phyloP scores from a whole-genome alignment of 2,329 filamentous ascomycete species.

The Colletotrichum godetiae region DNA sequence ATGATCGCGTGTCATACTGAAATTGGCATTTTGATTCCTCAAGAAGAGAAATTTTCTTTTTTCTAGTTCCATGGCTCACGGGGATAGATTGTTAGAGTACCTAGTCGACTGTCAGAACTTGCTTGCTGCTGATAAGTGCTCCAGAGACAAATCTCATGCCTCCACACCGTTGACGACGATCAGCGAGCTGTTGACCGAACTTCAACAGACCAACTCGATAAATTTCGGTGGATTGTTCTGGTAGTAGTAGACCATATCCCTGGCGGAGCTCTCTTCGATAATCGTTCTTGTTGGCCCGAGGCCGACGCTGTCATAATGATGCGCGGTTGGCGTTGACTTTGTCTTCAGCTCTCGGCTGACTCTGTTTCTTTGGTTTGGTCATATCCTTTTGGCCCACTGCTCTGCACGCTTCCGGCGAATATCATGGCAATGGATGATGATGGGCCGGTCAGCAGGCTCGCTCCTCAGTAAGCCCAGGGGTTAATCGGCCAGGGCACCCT shows the following conservation, averaged over 20 bases:
- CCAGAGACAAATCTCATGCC: background rate
- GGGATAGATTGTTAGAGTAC: background rate
- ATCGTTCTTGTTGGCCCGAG: background rate
- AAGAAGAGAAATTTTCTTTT: background rate
- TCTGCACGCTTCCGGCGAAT: conserved; percentile 23
- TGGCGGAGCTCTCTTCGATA: background rate
- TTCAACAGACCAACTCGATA: background rate
- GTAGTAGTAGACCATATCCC: background rate
- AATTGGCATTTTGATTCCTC: background rate
- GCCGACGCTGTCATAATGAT: background rate
- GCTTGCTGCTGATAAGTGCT: background rate
- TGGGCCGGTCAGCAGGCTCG: conserved; percentile 18
- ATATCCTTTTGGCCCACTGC: background rate
- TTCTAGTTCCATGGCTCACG: background rate
- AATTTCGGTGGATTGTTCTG: background rate
- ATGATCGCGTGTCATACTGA: background rate
- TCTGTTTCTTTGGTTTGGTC: background rate
- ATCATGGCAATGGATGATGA: conserved; percentile 21
- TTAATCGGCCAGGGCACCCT: conserved; percentile 3
- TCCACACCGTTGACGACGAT: no score
- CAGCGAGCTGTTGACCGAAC: background rate
- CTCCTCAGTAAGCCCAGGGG: conserved; percentile 11
- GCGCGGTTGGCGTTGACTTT: background rate
- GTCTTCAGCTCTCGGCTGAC: background rate
- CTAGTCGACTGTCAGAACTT: background rate